Base-by-base conservation (phyloP, 129 eudicot genomes). In the Solidago caesia region DNA sequence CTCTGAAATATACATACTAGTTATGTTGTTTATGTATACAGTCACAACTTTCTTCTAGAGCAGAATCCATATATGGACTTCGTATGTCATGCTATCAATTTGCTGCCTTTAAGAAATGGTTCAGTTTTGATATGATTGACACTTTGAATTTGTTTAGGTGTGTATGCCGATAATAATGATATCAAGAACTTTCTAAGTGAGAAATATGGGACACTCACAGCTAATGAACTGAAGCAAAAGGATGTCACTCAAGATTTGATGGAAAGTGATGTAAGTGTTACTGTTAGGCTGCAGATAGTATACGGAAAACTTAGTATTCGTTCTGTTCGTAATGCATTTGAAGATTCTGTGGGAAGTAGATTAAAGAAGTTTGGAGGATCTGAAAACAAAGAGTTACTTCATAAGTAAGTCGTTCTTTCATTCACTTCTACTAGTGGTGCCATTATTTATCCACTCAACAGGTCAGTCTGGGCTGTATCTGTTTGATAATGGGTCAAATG, bases 221-320 rank as follows among this genome's bases (percentile, higher is more conserved):
- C 84, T 60, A n/a, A 84, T 62, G 88, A 86, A 68, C 41, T 88
- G 79, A 82, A 90, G 73, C 81, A 84, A 49, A 80, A 86, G 75
- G 85, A 86, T 53, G 76, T 93, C 25, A 60, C 72, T 70, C 81
- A 81, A 53, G 96, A 89, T 84, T 83, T 94, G 8, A 81, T 88
- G 88, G 97, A 85, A 76, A 84, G 81, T 77, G 97, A 94, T 82
- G 43, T 85, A 68, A 68, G 86, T 74, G 83, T 91, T 85, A 94
- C 96, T 21, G 84, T 94, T 65, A 88, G 97, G 76, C 92, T 94
- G 64, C 99, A 94, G 75, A 94, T 94, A 68, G 99, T 94, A n/a
- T 91, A 94, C 66, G 96, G 97, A 67, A 84, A 76, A 74, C 77
- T 94, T 67, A 94, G 96, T 74, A 91, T 94, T 74, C 85, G 88